Evolutionary conservation across 2,329 filamentous ascomycete species (phyloP), one percentile per base, ranked within the genome.

Genomic region (Paecilomyces formosus): DNA sequence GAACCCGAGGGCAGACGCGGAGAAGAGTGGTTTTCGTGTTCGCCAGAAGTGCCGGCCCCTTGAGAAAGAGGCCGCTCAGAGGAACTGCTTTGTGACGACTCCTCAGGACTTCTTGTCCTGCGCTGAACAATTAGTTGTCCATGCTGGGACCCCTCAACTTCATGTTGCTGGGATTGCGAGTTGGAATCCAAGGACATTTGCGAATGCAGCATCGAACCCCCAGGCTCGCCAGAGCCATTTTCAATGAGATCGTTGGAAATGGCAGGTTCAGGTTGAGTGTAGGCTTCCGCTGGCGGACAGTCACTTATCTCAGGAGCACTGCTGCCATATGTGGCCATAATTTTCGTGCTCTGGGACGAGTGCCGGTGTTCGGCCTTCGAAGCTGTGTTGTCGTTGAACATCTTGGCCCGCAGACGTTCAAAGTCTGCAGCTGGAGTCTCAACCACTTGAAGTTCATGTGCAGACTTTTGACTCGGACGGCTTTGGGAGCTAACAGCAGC

Each of bases 251-350:
- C 22, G 13, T 24, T 4, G 12, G 50, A 21, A 12, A 7, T 52
- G 9, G 50, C n/a, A 11, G 9, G 21, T n/a, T 24, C 50, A 6
- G 22, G 11, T 13, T 21, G 18, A 11, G 11, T 26, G 13, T 11
- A 26, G 50, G 51, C 11, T 50, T 30, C 18, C 52, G 35, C 13
- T 13, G 39, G 15, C 53, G 54, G 11, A 53, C 22, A 53, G n/a
- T 35, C 56, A 39, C 62, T 62, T 11, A 60, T 56, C 26, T 63
- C 58, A 55, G 56, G 63, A 22, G 63, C 67, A 57, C 65, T 61
- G 39, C 63, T 69, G 9, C 61, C 63, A 57, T 72, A 70, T 5
- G 72, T 74, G 54, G 73, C 71, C 26, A 67, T 56, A 31, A 75
- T 65, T 30, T 68, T 66, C 31, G 62, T 62, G 26, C 57, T 62